Evolutionary conservation across 1,284 basidiomycete genomes (phyloP), one percentile per base, ranked within the genome.

Genomic region (Pyrrhoderma lamaoense): DNA sequence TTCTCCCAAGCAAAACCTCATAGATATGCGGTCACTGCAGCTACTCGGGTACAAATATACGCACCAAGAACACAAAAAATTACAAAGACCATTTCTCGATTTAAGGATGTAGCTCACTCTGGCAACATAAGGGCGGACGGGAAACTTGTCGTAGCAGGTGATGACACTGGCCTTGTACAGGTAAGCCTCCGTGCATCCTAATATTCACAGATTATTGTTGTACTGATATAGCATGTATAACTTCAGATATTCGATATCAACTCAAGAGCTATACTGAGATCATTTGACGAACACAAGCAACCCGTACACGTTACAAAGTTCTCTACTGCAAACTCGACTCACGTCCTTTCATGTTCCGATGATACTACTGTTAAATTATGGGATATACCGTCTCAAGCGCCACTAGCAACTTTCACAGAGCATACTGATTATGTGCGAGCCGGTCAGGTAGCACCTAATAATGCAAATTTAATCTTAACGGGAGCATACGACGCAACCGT

Each of bases 391-490:
- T 93, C 94, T 4, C 88, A 97, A 65, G 75, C 83, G 1, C 75
- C 84, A 23, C 69, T 95, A 46, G 74, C 79, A 21, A 91, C 89
- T 13, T 93, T 99, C 62, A 72, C 76, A 22, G 79, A 83, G 27
- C 95, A 99, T 64, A 81, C 87, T 27, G 96, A 99, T 70, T 99
- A 99, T 64, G 93, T 99, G 57, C 91, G 96, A 18, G 82, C 94
- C 0, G 95, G 91, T 2, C 79, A 90, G 61, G 84, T 97, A 48
- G 87, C 89, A 14, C 76, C 85, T 5, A 79, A 85, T 16, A 89
- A 92, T 58, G 89, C 93, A 1, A 79, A 89, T 60, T 75, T 97
- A 46, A 66, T 99, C 53, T 74, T 99, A 51, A 93, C 93, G 0
- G 95, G 93, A 23, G 94, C 93, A 0, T 99, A 99, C 67, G 96